Evolutionary conservation across 345 rosid genomes (phyloP).

Genomic region (Kernera saxatilis): DNA sequence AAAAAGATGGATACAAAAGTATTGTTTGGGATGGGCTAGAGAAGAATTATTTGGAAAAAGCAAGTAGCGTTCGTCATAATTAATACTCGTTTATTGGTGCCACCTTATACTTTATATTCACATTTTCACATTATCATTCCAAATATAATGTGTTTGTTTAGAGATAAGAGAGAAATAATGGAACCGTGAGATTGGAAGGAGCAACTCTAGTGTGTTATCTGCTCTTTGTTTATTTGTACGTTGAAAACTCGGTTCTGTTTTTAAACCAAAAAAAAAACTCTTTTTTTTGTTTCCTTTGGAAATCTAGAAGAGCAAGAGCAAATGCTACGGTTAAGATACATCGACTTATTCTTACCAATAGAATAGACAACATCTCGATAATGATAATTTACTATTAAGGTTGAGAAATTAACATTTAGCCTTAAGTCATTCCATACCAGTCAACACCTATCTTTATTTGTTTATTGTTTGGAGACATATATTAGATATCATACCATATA

Average conservation of each 20-base stretch:
- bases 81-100: background rate
- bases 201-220: background rate
- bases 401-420: background rate
- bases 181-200: background rate
- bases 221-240: background rate
- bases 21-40: too few relatives aligned
- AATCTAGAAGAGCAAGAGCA: background rate
- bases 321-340: background rate
- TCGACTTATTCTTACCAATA: background rate
- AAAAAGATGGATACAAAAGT: too few relatives aligned
- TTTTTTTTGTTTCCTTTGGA: background rate
- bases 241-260: background rate
- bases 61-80: background rate
- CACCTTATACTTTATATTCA: too few relatives aligned
- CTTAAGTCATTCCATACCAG: background rate
- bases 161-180: background rate
- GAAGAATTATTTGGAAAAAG: too few relatives aligned
- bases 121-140: background rate
- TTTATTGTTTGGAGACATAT: too few relatives aligned
- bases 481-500: too few relatives aligned
- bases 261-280: background rate
- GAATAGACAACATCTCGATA: background rate
- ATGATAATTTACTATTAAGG: background rate
- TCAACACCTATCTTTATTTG: background rate
- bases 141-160: too few relatives aligned